Evolutionary conservation across 2,329 filamentous ascomycete species (phyloP).

Genomic region (Scytalidium lignicola): DNA sequence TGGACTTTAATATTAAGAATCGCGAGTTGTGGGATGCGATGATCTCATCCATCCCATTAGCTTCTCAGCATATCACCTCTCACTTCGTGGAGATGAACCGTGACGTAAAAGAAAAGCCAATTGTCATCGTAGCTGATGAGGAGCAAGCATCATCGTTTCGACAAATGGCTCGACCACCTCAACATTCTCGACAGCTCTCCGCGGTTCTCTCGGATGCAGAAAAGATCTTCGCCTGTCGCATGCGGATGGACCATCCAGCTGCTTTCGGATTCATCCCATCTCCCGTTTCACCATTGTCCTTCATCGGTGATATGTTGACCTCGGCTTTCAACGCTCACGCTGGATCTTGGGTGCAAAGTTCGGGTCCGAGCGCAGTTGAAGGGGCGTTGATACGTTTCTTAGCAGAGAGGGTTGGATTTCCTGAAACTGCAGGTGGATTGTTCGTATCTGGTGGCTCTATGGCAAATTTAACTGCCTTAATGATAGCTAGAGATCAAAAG

Average conservation of each 20-base stretch:
- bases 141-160: not conserved
- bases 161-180: not conserved
- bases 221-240: slow-evolving; percentile 4
- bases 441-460: slow-evolving; percentile 8
- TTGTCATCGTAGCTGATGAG: not conserved
- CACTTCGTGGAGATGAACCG: not conserved
- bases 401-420: not conserved
- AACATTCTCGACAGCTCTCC: not conserved
- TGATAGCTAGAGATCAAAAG: slow-evolving; percentile 5
- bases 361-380: slow-evolving; percentile 5
- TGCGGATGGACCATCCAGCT: slow-evolving; percentile 2
- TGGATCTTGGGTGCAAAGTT: slow-evolving; percentile 6
- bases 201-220: not conserved
- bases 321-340: slow-evolving; percentile 4
- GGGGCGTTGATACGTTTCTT: slow-evolving; percentile 2
- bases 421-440: slow-evolving; percentile 2
- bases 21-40: not conserved
- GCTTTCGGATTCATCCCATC: slow-evolving; percentile 4
- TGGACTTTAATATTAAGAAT: not conserved
- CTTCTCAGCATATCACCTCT: not conserved
- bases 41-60: not conserved
- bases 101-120: not conserved
- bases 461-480: slow-evolving; percentile 5
- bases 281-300: slow-evolving; percentile 3
- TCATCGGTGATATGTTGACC: slow-evolving; percentile 5